Conservation (phyloP, 345 rosid species). For the Mallotus nudiflorus region DNA sequence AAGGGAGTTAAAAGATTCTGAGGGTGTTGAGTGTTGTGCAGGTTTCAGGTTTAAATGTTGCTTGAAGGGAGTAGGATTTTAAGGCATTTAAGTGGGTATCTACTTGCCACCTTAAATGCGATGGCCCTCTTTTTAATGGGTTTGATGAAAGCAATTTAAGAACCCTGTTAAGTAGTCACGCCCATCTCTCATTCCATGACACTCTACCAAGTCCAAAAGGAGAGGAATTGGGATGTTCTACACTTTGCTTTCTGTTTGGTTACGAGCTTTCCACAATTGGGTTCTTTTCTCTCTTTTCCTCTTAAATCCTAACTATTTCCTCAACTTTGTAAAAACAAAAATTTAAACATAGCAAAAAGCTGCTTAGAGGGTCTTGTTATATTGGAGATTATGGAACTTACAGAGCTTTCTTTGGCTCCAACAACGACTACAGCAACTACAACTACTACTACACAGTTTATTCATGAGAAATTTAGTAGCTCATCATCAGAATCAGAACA, state of each 20-base stretch:
- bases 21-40: conserved; percentile 16
- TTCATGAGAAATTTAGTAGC: conserved; percentile 19
- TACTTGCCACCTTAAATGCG: conserved; percentile 51
- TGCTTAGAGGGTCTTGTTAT: no score
- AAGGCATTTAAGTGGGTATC: conserved; percentile 49
- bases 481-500: conserved; percentile 38
- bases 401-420: conserved; percentile 49
- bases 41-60: conserved; percentile 37
- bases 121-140: conserved; percentile 48
- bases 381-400: conserved; percentile 34
- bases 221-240: background rate
- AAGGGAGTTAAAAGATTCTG: background rate
- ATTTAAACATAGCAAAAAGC: no score
- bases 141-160: conserved; percentile 42
- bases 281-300: background rate
- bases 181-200: conserved; percentile 27
- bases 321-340: background rate
- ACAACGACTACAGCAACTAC: background rate
- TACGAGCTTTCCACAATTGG: background rate
- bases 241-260: background rate
- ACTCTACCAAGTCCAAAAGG: background rate
- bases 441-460: background rate
- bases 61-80: conserved; percentile 17
- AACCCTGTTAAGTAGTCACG: conserved; percentile 33
- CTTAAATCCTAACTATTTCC: background rate